phyloP scores from a whole-genome alignment of 257 asterid species.

The Nicotiana noctiflora region DNA sequence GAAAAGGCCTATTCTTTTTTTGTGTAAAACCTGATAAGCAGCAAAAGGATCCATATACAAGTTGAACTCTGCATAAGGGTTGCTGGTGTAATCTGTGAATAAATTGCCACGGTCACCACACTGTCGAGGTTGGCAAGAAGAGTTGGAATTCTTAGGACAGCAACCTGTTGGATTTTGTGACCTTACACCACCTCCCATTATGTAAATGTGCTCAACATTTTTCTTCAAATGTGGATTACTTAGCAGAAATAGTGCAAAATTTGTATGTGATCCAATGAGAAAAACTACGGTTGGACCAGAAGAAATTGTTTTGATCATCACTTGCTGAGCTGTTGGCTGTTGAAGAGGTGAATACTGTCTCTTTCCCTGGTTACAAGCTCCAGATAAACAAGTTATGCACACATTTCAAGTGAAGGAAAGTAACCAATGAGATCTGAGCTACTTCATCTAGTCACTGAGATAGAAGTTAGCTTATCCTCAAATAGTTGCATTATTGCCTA shows the following conservation, averaged over 20 bases:
- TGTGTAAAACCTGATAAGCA: constrained; percentile 64
- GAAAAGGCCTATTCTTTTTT: too few relatives aligned
- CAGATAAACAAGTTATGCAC: not conserved
- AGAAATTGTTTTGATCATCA: constrained; percentile 56
- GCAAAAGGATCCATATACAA: constrained; percentile 87
- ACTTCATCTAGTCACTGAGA: not conserved
- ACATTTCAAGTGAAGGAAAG: not conserved
- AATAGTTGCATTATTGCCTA: not conserved
- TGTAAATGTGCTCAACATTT: constrained; percentile 57
- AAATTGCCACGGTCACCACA: constrained; percentile 75
- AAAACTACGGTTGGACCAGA: constrained; percentile 65
- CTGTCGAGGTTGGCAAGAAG: constrained; percentile 51
- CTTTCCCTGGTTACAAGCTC: constrained; percentile 41
- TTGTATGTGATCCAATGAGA: constrained; percentile 49
- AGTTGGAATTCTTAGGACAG: constrained; percentile 45
- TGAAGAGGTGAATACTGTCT: constrained; percentile 59
- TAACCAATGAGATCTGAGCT: not conserved
- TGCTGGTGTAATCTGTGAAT: constrained; percentile 51
- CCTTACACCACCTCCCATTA: constrained; percentile 86
- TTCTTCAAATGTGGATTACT: constrained; percentile 67
- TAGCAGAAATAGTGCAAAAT: constrained; percentile 63
- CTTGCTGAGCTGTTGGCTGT: constrained; percentile 80
- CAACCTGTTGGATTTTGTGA: constrained; percentile 68
- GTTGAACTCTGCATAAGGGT: constrained; percentile 84
- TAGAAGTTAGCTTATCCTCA: not conserved